Percentiles rank a stretch among this genome's conserved stretches.
phyloP scores from a whole-genome alignment of 441 rosid genomes.

The Daphne laureola region DNA sequence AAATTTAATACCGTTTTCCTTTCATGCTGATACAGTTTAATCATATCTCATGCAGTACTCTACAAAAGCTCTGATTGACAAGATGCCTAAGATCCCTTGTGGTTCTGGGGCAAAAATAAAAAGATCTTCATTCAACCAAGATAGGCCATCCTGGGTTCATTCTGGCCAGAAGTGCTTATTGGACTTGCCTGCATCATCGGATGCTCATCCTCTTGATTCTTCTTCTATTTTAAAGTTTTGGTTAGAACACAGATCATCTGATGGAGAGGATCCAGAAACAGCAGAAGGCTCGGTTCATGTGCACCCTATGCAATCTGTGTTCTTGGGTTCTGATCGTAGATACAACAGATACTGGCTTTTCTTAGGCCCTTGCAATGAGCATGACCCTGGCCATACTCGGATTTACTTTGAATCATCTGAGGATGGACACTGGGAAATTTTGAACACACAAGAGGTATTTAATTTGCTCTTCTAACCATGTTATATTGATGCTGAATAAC shows the following conservation, averaged over 20 bases:
- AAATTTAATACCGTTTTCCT: background rate
- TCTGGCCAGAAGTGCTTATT: slow-evolving; percentile 28
- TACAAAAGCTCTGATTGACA: slow-evolving; percentile 35
- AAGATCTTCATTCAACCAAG: slow-evolving; percentile 46
- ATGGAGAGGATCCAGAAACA: slow-evolving; percentile 23
- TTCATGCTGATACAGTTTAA: background rate
- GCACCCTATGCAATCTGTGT: slow-evolving; percentile 86
- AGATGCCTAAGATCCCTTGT: slow-evolving; percentile 35
- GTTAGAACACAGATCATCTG: slow-evolving; percentile 21
- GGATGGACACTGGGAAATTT: slow-evolving; percentile 97
- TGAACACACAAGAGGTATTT: slow-evolving; percentile 72
- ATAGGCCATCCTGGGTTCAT: slow-evolving; percentile 67
- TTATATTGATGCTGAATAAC: too few species aligned
- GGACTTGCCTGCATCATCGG: slow-evolving; percentile 31
- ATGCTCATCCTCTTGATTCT: slow-evolving; percentile 67
- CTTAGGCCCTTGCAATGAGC: slow-evolving; percentile 79
- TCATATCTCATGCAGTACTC: slow-evolving; percentile 36
- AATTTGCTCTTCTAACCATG: slow-evolving; percentile 10
- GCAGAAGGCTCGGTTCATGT: slow-evolving; percentile 25
- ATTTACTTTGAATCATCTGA: slow-evolving; percentile 97
- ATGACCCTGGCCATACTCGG: slow-evolving; percentile 93
- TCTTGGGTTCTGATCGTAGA: slow-evolving; percentile 95
- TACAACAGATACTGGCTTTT: slow-evolving; percentile 97
- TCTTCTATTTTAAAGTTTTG: slow-evolving; percentile 30
- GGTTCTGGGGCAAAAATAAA: slow-evolving; percentile 92